Evolutionary conservation across 805 yeast species (phyloP).

Genomic region (Phaffomyces antillensis): DNA sequence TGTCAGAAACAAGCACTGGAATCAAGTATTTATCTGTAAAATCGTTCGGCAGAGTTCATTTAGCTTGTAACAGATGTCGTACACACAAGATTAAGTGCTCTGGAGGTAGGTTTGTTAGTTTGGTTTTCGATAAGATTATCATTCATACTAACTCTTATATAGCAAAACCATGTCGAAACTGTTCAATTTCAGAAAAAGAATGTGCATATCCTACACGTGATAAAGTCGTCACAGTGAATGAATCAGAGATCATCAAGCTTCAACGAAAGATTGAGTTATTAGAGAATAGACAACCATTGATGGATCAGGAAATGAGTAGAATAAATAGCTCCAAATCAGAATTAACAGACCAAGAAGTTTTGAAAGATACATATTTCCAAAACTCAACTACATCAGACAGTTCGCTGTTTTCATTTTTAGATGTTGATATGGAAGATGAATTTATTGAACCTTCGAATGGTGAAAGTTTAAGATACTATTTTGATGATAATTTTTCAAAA

Average conservation of each 20-base stretch:
- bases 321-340: neutral
- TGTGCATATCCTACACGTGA: conserved; percentile 19
- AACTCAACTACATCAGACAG: conserved; percentile 18
- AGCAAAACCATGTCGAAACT: conserved; percentile 20
- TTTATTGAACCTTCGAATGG: conserved; percentile 6
- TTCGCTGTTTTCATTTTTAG: conserved; percentile 19
- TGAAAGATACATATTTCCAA: conserved; percentile 17
- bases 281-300: conserved; percentile 1
- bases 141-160: neutral
- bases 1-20: neutral
- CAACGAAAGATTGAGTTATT: conserved; percentile 11
- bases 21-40: conserved; percentile 16
- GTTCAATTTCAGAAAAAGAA: conserved; percentile 6
- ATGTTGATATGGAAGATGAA: conserved; percentile 18
- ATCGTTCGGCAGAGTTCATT: conserved; percentile 13
- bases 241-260: conserved; percentile 17
- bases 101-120: conserved; percentile 11
- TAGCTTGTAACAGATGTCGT: conserved; percentile 19
- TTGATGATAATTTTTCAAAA: conserved; percentile 8
- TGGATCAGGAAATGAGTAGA: neutral
- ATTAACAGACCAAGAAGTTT: conserved; percentile 8
- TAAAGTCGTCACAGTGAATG: conserved; percentile 16
- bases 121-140: too few relatives aligned
- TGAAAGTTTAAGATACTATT: conserved; percentile 13
- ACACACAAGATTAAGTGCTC: conserved; percentile 21